A percentile compares a stretch with the other conserved stretches of the same genome.
These are phyloP conservation scores for Mycena albidolilacea DNA, from an alignment of 768 basidiomycete genomes.

Conservation along the genomic window DNA sequence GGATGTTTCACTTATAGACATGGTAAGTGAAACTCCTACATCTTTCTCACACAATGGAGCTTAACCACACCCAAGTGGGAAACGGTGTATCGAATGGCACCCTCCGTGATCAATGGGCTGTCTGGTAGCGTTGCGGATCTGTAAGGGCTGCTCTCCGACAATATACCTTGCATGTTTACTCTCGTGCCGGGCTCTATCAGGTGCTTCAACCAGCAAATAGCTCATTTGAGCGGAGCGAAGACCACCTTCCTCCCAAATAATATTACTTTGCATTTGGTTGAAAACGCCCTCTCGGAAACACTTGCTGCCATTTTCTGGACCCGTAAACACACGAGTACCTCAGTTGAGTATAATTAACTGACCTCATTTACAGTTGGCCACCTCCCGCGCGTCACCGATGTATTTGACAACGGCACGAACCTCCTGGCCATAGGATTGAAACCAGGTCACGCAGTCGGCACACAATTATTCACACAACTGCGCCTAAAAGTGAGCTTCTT, in stretches of 20 bases:
- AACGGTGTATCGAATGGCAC: background rate
- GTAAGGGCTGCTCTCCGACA: no score
- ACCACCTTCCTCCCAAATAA: no score
- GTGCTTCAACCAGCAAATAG: no score
- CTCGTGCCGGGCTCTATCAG: no score
- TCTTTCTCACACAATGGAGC: background rate
- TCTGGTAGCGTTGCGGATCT: no score
- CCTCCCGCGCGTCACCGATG: background rate
- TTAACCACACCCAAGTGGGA: background rate
- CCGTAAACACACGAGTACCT: no score
- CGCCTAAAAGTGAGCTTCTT: background rate
- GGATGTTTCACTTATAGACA: background rate
- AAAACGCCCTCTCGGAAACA: no score
- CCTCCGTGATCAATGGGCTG: background rate
- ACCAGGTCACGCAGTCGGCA: background rate
- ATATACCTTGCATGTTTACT: no score
- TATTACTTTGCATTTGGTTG: no score
- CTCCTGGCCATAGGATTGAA: background rate
- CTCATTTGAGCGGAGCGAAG: no score
- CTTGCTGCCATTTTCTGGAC: no score
- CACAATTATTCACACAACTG: background rate
- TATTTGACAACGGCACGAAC: background rate
- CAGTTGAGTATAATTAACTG: no score
- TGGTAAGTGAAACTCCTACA: background rate
- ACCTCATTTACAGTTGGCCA: background rate